Evolutionary conservation across 2,329 filamentous ascomycete genomes (phyloP).

Genomic region (Cladophialophora psammophila): DNA sequence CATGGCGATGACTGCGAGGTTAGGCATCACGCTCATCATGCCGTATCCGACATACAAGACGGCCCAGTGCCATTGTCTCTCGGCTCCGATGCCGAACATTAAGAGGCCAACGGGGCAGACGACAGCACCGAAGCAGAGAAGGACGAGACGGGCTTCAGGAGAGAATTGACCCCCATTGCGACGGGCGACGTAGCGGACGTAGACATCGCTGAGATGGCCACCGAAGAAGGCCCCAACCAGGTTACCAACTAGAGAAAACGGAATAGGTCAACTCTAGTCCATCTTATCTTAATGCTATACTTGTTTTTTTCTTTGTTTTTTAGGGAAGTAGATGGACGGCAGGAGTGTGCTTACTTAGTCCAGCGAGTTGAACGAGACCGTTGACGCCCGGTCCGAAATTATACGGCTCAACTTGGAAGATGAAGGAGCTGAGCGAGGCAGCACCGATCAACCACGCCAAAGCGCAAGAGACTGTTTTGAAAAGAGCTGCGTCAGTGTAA

Average conservation of each 20-base stretch:
- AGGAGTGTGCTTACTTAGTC: constrained; percentile 3
- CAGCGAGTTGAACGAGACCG: constrained; percentile 20
- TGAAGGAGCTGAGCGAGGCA: constrained; percentile 15
- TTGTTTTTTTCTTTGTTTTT: too few species aligned
- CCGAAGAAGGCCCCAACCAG: constrained; percentile 13
- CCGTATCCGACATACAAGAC: constrained; percentile 25
- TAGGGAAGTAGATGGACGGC: not conserved
- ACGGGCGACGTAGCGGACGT: constrained; percentile 1
- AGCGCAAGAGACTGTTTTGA: not conserved
- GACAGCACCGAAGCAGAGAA: constrained; percentile 20
- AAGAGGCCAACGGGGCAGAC: constrained; percentile 15
- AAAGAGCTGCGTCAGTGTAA: too few species aligned
- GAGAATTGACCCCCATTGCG: constrained; percentile 17
- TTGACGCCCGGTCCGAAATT: constrained; percentile 12
- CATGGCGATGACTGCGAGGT: constrained; percentile 21
- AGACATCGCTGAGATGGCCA: constrained; percentile 17
- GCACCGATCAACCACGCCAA: constrained; percentile 21
- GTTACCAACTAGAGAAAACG: constrained; percentile 17
- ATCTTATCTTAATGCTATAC: too few species aligned
- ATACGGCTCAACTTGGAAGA: constrained; percentile 19
- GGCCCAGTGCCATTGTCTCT: constrained; percentile 16
- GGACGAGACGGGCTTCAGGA: constrained; percentile 19
- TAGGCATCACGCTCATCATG: constrained; percentile 10
- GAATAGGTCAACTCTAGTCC: too few species aligned
- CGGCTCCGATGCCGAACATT: constrained; percentile 25